These are phyloP conservation scores for Metschnikowia peoriensis DNA, from an alignment of 805 yeast species.

Conservation along the genomic window DNA sequence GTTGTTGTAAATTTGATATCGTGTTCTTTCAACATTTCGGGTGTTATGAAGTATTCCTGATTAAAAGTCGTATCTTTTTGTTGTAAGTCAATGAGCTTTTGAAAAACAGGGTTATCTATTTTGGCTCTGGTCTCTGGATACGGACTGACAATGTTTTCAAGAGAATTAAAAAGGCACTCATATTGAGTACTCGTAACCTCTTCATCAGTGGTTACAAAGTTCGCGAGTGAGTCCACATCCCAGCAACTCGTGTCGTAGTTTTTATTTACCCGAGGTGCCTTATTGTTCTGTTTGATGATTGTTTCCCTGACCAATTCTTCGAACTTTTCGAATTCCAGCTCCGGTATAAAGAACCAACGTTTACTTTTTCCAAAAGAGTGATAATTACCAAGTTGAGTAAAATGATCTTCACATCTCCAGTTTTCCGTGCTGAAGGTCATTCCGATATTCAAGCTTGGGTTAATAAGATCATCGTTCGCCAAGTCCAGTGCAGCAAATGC, in stretches of 20 bases:
- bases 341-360: constrained; percentile 64
- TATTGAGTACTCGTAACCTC: constrained; percentile 19
- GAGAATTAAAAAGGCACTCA: constrained; percentile 28
- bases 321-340: constrained; percentile 50
- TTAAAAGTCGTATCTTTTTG: constrained; percentile 23
- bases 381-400: constrained; percentile 51
- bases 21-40: constrained; percentile 42
- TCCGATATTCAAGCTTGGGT: constrained; percentile 48
- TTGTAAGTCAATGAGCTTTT: constrained; percentile 15
- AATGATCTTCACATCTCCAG: constrained; percentile 64
- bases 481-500: constrained; percentile 41
- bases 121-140: constrained; percentile 26
- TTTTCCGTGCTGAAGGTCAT: constrained; percentile 53
- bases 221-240: constrained; percentile 20
- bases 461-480: constrained; percentile 42
- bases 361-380: constrained; percentile 55
- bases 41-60: constrained; percentile 49
- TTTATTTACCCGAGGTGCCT: constrained; percentile 16
- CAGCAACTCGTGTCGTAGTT: constrained; percentile 21
- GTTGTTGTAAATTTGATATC: constrained; percentile 50
- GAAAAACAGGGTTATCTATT: constrained; percentile 25
- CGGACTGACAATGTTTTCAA: constrained; percentile 32
- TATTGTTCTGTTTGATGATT: constrained; percentile 7
- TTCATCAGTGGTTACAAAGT: constrained; percentile 17
- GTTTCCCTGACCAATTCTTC: constrained; percentile 39